Conservation (phyloP, 306 rosid genomes). For the Begonia masoniana region DNA sequence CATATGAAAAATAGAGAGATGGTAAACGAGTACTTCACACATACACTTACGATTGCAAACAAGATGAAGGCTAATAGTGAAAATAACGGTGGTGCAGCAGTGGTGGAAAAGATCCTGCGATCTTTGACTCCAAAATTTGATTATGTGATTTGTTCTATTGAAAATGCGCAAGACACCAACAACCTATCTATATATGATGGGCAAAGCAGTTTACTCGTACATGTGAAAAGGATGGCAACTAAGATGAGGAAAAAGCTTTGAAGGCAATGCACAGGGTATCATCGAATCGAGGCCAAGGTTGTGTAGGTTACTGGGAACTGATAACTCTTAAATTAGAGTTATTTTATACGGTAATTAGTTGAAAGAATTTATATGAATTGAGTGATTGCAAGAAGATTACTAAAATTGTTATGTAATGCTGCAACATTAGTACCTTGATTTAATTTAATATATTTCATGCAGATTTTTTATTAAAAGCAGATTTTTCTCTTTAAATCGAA, state of each 20-base stretch:
- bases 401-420: no score
- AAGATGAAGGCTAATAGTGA: conserved; percentile 2
- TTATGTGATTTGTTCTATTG: neutral
- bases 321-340: no score
- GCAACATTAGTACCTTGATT: no score
- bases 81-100: neutral
- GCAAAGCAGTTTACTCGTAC: conserved; percentile 1
- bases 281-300: neutral
- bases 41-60: neutral
- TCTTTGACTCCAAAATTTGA: neutral
- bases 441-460: no score
- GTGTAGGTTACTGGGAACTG: no score
- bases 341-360: no score
- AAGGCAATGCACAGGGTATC: neutral
- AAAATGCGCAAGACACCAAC: neutral
- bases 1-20: neutral
- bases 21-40: conserved; percentile 2
- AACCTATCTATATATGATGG: neutral
- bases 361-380: no score
- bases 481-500: no score
- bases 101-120: neutral
- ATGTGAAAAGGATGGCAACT: neutral
- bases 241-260: conserved; percentile 1
- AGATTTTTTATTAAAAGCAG: no score
- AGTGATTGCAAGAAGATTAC: no score